Percentiles rank a stretch among this genome's conserved stretches.
These are phyloP conservation scores for Diplodia intermedia DNA, from an alignment of 2,329 filamentous ascomycete species.

Conservation along the genomic window DNA sequence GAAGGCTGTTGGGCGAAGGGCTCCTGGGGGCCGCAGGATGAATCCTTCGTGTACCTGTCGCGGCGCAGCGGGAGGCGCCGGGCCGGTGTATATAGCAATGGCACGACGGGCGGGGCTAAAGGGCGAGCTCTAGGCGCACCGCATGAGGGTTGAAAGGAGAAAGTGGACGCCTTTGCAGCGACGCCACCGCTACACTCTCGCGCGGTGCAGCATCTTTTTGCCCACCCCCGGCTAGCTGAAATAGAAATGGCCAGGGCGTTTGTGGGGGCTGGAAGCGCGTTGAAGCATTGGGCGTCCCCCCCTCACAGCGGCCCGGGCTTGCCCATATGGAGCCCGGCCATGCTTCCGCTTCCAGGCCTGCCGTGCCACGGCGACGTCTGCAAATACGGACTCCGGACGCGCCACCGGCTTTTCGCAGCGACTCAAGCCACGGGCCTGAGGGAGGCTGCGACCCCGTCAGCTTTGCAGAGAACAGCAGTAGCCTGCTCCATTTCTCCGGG, in stretches of 20 bases:
- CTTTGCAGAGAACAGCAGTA: background rate
- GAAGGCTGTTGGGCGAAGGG: background rate
- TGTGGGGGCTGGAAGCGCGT: slow-evolving; percentile 9
- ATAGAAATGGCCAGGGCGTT: background rate
- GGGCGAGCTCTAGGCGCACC: background rate
- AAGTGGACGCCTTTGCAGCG: background rate
- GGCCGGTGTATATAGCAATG: slow-evolving; percentile 5
- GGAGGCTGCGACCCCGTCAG: background rate
- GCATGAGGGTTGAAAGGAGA: background rate
- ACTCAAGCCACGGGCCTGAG: background rate
- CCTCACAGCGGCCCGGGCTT: background rate
- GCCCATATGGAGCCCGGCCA: background rate
- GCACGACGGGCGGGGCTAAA: slow-evolving; percentile 4
- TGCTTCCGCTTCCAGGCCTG: slow-evolving; percentile 11
- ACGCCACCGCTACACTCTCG: background rate
- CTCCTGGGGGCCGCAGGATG: background rate
- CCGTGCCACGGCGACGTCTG: slow-evolving; percentile 1
- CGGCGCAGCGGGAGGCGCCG: slow-evolving; percentile 17
- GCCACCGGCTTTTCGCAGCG: background rate
- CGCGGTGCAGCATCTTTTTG: background rate
- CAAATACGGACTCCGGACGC: slow-evolving; percentile 1
- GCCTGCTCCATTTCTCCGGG: no score
- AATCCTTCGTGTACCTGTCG: slow-evolving; percentile 17
- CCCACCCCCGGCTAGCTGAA: background rate
- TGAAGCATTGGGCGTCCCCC: background rate